Evolutionary conservation across 2,329 filamentous ascomycete genomes (phyloP), one percentile per base, ranked within the genome.

Genomic region (Didymella segeticola): DNA sequence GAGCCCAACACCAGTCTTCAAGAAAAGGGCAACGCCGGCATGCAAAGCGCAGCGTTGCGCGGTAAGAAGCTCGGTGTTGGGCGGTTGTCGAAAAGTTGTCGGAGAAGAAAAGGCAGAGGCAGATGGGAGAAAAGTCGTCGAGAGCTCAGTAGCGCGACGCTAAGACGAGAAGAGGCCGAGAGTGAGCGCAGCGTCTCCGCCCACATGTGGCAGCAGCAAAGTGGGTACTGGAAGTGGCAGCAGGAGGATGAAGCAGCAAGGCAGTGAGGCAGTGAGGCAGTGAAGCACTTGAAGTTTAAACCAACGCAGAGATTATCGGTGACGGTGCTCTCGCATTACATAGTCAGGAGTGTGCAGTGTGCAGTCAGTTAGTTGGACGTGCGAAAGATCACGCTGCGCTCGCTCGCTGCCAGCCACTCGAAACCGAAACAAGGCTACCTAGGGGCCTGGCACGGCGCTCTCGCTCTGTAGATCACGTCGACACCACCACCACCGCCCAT

Each of bases 121-220:
- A 46, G 54, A 39, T 53, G 48, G 39, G 58, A 61, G 64, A 67
- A 67, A 66, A 66, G 59, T 60, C n/a, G n/a, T n/a, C n/a, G 42
- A 45, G 31, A 43, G 48, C 47, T n/a, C 23, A 41, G 34, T 66
- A 62, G 62, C 59, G 62, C 39, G 48, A 27, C 43, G 50, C 51
- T 41, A 54, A 48, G 51, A 15, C 43, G 10, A 9, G 10, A 30
- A 23, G 14, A 33, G 42, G 34, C 48, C 33, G 26, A 29, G n/a
- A 43, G 11, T 26, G 26, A 51, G 47, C 22, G n/a, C 41, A 45
- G 48, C 48, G 42, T 46, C 29, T 34, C 22, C 26, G 26, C 34
- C 22, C 36, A 27, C 22, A 23, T 37, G n/a, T n/a, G 19, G 34
- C 36, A 29, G 41, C 47, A 38, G 31, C 9, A 15, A 7, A 25